Evolutionary conservation across 805 yeast genomes (phyloP), one percentile per base, ranked within the genome.

Genomic region (Saturnispora bothae): DNA sequence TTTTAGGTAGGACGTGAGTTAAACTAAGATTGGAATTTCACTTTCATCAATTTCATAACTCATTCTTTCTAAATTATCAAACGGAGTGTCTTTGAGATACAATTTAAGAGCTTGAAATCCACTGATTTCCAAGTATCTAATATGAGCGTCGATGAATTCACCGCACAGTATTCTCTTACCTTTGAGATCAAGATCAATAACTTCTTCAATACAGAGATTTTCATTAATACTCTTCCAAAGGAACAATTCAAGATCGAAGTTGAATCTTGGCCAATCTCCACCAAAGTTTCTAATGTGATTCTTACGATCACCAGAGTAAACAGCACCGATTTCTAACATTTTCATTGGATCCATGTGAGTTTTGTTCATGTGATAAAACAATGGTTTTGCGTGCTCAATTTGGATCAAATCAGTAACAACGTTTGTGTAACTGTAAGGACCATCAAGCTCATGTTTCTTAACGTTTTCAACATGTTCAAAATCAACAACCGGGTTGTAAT

Each of bases 311-410:
- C 13, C 32, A 32, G 39, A 47, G 20, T 33, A 33, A 7, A 45
- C 40, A 16, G 42, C 36, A 14, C 44, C 35, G 14, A 36, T 33
- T 6, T 43, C 39, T 14, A 45, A 23, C 14, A 42, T 38, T 4
- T 34, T 49, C 64, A 68, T 66, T 1, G 74, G 74, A 46, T 68
- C 63, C 34, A 69, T 54, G 48, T 69, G 69, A 5, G 73, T 73
- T 47, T 56, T 61, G 48, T 69, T 69, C 17, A 71, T 64, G 43
- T 69, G 75, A 19, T 48, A 48, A 33, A 47, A 47, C 43, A 47
- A 39, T 28, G 50, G 49, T 26, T 36, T 31, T 34, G 50, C 43
- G 33, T 52, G 45, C 5, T 38, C 40, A 26, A 41, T 36, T 19
- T 43, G 44, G 39, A 44, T 45, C 17, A 31, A 30, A 26, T 46